Base-by-base conservation (phyloP, 1,284 basidiomycete genomes). In the Apiotrichum veenhuisii region DNA sequence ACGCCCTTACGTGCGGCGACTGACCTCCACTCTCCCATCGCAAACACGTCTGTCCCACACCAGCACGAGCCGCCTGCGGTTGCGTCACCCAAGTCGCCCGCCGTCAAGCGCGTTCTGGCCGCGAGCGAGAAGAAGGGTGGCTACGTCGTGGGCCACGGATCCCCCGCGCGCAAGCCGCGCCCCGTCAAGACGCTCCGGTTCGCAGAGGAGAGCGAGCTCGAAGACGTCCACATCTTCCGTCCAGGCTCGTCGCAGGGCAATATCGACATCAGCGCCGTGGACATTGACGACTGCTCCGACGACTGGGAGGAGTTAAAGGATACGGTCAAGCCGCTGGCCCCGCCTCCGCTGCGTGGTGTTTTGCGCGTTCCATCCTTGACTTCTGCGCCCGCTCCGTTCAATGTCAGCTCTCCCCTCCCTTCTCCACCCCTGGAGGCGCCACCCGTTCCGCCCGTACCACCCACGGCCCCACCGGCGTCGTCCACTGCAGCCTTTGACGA, bases 301-400 rank as follows among this genome's bases (percentile, higher is more conserved):
- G 60, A 62, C 10, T 62, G 60, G 60, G 60, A 58, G 47, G 60
- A 62, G 50, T 34, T 58, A 17, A 26, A 36, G 2, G 55, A 57
- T 22, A 36, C 47, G 4, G 26, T 42, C 10, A 55, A 52, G 47
- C 55, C 47, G 9, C 45, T 54, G 3, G 46, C 40, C 11, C 15
- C 14, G 15, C 50, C 37, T 33, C 20, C n/a, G 34, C n/a, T 36
- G 12, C 55, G 41, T 22, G 37, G 47, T 15, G 47, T 23, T 7
- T 9, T 40, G 4, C 49, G 49, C 12, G 17, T 26, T 3, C 14
- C 37, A 8, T 38, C 49, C 7, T 23, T 50, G 23, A 23, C 38
- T 10, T 20, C 44, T 17, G 50, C 43, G n/a, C 42, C 47, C 2
- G 43, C 52, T 4, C 53, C 53, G 22, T 51, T 56, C 50, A 47